Evolutionary conservation across 441 rosid species (phyloP), one percentile per base, ranked within the genome.

Genomic region (Populus hybrid): DNA sequence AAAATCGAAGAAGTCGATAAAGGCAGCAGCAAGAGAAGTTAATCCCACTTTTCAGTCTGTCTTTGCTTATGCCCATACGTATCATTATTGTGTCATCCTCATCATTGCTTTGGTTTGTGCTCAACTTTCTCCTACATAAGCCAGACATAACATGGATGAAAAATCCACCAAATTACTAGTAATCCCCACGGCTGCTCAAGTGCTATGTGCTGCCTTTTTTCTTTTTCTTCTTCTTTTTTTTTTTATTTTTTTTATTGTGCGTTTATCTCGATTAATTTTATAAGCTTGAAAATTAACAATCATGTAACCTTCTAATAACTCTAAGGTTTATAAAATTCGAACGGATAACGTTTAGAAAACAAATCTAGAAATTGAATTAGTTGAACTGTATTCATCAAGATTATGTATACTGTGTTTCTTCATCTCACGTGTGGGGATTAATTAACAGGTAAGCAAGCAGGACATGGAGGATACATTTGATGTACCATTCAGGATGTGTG

Each of bases 401-500:
- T 26, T 26, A 26, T 26, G 1, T 26, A 26, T 1, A 26, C 1
- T 26, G 28, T 1, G 28, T 26, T 12, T 12, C 18, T 46, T 46
- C 57, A 3, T 46, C 57, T 46, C 18, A 46, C 57, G 57, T 46
- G 32, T 30, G 30, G 18, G 57, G 57, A 7, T 46, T 46, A 0
- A 12, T 46, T 16, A 54, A 6, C 83, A 93, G 97, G 97, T 93
- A 42, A 93, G 95, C 81, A 90, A 86, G 81, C 99, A 92, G 86
- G 99, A 95, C 76, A 83, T 93, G 14, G 93, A 80, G 81, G 98
- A 95, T 50, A 95, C 98, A 20, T 94, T 85, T 72, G 84, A 92
- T 72, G 94, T 92, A 18, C 98, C 99, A 5, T 95, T 95, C 81
- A 88, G 82, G 78, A 88, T 89, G 86, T 95, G 99, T 46, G 97